phyloP scores from a whole-genome alignment of 2,329 filamentous ascomycete species.

The Juglanconis oblonga region DNA sequence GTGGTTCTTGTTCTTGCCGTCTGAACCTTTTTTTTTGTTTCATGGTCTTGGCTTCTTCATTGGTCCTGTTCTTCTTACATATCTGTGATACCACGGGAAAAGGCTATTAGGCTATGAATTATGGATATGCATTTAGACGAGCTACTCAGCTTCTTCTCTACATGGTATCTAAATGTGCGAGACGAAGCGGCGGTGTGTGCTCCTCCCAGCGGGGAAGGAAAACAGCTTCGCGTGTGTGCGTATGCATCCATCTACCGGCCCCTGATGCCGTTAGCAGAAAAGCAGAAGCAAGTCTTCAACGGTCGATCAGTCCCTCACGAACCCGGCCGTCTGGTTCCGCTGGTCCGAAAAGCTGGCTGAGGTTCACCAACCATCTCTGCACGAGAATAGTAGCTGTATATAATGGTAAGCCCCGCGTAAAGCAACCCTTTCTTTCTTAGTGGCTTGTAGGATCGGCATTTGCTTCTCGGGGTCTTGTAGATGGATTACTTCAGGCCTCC shows the following conservation, averaged over 20 bases:
- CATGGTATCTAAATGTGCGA: not conserved
- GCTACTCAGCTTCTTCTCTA: not conserved
- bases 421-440: too few species aligned
- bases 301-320: too few species aligned
- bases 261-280: too few species aligned
- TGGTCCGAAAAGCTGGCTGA: too few species aligned
- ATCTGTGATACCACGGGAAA: constrained; percentile 13
- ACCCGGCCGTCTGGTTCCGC: too few species aligned
- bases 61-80: not conserved
- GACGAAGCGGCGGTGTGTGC: not conserved
- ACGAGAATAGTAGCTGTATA: too few species aligned
- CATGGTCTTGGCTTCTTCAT: not conserved
- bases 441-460: not conserved
- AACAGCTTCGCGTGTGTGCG: too few species aligned
- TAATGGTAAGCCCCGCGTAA: too few species aligned
- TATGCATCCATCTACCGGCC: too few species aligned
- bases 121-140: constrained; percentile 3
- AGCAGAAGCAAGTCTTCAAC: too few species aligned
- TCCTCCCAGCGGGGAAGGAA: too few species aligned
- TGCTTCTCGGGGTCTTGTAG: not conserved
- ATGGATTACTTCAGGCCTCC: not conserved
- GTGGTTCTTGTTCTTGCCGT: not conserved
- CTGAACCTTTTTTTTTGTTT: not conserved
- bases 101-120: constrained; percentile 10
- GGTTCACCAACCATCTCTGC: too few species aligned